Evolutionary conservation across 306 rosid species (phyloP).

Genomic region (Hylodesmum podocarpum): DNA sequence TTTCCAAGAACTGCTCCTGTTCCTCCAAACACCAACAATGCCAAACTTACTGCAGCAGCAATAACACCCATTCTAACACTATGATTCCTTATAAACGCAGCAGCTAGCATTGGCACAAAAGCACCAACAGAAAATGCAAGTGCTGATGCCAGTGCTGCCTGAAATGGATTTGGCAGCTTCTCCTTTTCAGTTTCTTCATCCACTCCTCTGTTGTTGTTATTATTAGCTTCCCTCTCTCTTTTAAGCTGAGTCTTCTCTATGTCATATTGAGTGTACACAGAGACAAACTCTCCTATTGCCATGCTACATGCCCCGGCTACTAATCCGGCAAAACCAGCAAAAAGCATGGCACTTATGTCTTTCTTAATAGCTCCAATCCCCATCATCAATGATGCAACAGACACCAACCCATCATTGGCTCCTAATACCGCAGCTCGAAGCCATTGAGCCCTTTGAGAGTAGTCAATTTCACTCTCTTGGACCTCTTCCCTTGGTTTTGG

Average conservation of each 20-base stretch:
- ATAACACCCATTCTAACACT: slow-evolving; percentile 51
- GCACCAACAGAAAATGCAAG: slow-evolving; percentile 65
- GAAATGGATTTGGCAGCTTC: slow-evolving; percentile 63
- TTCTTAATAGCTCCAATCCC: slow-evolving; percentile 66
- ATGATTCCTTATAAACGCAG: slow-evolving; percentile 46
- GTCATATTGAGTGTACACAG: slow-evolving; percentile 76
- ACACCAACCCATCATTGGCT: slow-evolving; percentile 69
- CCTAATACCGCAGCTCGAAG: slow-evolving; percentile 72
- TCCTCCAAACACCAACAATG: slow-evolving; percentile 56
- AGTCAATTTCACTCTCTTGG: slow-evolving; percentile 36
- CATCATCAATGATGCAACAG: slow-evolving; percentile 72
- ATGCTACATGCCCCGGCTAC: slow-evolving; percentile 79
- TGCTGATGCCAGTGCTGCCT: slow-evolving; percentile 70
- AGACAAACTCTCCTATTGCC: slow-evolving; percentile 83
- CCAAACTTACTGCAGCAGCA: slow-evolving; percentile 41
- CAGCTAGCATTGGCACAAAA: slow-evolving; percentile 59
- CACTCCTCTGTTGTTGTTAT: neutral
- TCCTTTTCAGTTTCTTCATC: slow-evolving; percentile 23
- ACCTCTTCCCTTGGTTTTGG: slow-evolving; percentile 24
- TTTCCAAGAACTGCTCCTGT: slow-evolving; percentile 60
- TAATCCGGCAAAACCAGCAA: slow-evolving; percentile 73
- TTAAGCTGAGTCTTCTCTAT: slow-evolving; percentile 52
- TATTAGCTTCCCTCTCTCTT: slow-evolving; percentile 19
- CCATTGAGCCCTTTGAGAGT: slow-evolving; percentile 66
- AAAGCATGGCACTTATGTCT: slow-evolving; percentile 56